Evolutionary conservation across 2,329 filamentous ascomycete genomes (phyloP).

Genomic region (Scolecobasidium constrictum): DNA sequence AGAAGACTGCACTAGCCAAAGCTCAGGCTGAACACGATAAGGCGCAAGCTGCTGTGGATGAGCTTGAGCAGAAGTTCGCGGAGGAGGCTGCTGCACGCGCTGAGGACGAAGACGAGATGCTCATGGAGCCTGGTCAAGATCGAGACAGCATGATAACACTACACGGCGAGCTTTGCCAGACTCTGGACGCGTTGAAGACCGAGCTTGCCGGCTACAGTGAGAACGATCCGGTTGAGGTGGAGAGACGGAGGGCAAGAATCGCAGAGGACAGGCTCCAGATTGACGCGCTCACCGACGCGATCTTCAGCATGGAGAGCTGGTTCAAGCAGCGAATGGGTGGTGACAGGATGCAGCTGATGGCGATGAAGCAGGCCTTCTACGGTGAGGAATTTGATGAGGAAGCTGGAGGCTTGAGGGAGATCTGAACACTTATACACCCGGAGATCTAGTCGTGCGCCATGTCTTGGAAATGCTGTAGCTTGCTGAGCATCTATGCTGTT

Average conservation of each 20-base stretch:
- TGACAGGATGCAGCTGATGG: conserved; percentile 33
- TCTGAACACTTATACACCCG: conserved; percentile 5
- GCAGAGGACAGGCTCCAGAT: conserved; percentile 19
- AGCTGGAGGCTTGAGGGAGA: conserved; percentile 32
- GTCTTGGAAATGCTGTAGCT: no score
- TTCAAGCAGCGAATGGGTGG: conserved; percentile 22
- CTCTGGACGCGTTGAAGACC: conserved; percentile 25
- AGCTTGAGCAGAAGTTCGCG: conserved; percentile 30
- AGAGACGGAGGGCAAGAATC: conserved; percentile 26
- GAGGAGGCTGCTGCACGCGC: conserved; percentile 26
- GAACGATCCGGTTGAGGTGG: conserved; percentile 33
- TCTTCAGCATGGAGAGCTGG: conserved; percentile 35
- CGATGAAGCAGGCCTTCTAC: conserved; percentile 36
- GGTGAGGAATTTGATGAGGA: conserved; percentile 44
- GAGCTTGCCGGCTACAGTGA: conserved; percentile 35
- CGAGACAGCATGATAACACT: conserved; percentile 26
- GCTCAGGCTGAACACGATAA: conserved; percentile 28
- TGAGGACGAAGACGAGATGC: conserved; percentile 25
- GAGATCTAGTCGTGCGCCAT: no score
- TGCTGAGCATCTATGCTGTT: no score
- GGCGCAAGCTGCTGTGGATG: conserved; percentile 20
- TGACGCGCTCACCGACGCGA: conserved; percentile 32
- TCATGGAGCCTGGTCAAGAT: conserved; percentile 20
- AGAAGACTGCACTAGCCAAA: conserved; percentile 26
- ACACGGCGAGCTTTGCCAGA: conserved; percentile 24